Percentiles rank a stretch among this genome's conserved stretches.
phyloP scores from a whole-genome alignment of 129 eudicot genomes.

The Flaveria sonorensis region DNA sequence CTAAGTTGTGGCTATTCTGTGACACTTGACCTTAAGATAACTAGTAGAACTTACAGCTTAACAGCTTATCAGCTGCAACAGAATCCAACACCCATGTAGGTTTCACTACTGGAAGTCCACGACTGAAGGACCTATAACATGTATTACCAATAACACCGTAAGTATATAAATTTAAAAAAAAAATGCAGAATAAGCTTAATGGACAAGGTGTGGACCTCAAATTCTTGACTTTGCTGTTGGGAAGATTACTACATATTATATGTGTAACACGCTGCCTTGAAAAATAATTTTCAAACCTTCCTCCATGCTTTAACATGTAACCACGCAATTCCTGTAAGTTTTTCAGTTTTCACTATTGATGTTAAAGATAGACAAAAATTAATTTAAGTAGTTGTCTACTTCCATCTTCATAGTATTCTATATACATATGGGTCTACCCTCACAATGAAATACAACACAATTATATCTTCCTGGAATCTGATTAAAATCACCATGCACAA shows the following conservation, averaged over 20 bases:
- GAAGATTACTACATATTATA: constrained; percentile 93
- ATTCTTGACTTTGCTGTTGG: constrained; percentile 85
- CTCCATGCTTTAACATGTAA: constrained; percentile 89
- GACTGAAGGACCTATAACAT: constrained; percentile 75
- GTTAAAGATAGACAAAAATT: not conserved
- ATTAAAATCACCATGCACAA: constrained; percentile 13
- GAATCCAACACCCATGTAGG: constrained; percentile 92
- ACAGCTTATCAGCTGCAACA: constrained; percentile 75
- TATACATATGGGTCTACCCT: not conserved
- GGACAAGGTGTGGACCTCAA: constrained; percentile 55
- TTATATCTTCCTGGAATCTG: not conserved
- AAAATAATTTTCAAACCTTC: constrained; percentile 88
- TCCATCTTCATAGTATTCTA: not conserved
- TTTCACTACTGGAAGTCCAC: constrained; percentile 92
- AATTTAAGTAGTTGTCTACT: not conserved
- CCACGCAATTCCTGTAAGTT: constrained; percentile 70
- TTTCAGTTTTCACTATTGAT: not conserved
- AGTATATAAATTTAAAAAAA: not conserved
- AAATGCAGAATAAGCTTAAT: constrained; percentile 1
- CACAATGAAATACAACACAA: not conserved
- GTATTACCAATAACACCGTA: constrained; percentile 16
- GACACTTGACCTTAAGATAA: not conserved
- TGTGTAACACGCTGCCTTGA: constrained; percentile 89
- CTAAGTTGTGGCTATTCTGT: not conserved
- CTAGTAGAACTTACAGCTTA: constrained; percentile 60